Evolutionary conservation across 176 grass and related monocot genomes (phyloP), one percentile per base, ranked within the genome.

Genomic region (Triticum aestivum): DNA sequence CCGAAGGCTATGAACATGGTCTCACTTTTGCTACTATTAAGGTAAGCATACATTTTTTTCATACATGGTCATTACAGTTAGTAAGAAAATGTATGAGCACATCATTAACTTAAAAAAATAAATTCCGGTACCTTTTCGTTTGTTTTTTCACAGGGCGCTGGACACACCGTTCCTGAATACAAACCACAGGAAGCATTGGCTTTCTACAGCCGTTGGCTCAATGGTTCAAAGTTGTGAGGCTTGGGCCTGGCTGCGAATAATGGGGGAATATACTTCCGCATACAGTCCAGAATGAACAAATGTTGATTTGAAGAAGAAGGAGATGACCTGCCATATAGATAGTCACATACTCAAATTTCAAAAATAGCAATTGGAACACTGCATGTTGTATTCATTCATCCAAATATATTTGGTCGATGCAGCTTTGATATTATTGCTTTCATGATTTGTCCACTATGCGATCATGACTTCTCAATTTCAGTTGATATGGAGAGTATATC

Each of bases 1-100:
- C 86, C 52, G 92, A 98, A 89, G 97, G 82, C 68, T 98, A 98
- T 83, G 72, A 85, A 14, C 85, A 91, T 72, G 86, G 83, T 27
- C 93, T 98, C 42, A 94, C 87, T 64, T 98, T 96, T 83, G 87
- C 93, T 77, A 98, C 97, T 79, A 80, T 98, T 82, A 98, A 98
- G 97, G 97, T 94, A 74, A 75, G 41, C 61, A 78, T 69, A 13
- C 56, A 76, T 14, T 58, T 21, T 58, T 14, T 87, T 89, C 73
- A 35, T 34, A 47, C 23, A 71, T 26, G 33, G 13, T 54, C 39
- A 29, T 51, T 23, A 24, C 9, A n/a, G 38, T 26, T 52, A 54
- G 35, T 10, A 88, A 59, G 12, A 5, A 8, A 21, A 56, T 65
- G 20, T 69, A 73, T 79, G 41, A 73, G 52, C 30, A 6, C 15